Base-by-base conservation (phyloP, 768 basidiomycete species). In the Podaxis sp. region DNA sequence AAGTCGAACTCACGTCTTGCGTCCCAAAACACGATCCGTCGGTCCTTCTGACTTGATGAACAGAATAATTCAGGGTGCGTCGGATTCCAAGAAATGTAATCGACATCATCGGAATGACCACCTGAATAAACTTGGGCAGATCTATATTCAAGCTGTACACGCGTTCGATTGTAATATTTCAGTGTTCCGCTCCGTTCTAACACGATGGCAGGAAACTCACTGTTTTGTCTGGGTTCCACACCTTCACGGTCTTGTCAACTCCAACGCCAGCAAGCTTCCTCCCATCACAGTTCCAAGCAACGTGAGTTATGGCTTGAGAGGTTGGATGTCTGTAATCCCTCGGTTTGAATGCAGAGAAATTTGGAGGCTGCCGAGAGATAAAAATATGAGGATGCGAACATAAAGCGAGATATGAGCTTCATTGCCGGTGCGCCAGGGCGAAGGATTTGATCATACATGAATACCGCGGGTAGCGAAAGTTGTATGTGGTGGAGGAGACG, bases 261-360 rank as follows among this genome's bases (percentile, higher is more conserved):
- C 91, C 91, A 7, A 90, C 90, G n/a, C 86, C 90, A 1, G 89
- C 89, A 13, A 93, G 78, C 62, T 88, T 88, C 77, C 87, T 87
- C 17, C 91, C 91, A 69, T 93, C 91, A 68, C 90, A 92, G 67
- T 80, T 93, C 91, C 91, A 94, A 0, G 90, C 88, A 57, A 93
- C 86, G 70, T 91, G 89, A 50, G 80, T 89, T 79, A 92, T 89
- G 0, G 81, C 74, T 67, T 89, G 87, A 17, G 83, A 73, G 53
- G 84, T 87, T 3, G 86, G 76, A 60, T 90, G 83, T 24, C 87
- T 84, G 61, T 88, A 82, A 71, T 92, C 89, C 70, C 90, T 83
- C 5, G 90, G 90, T 69, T 88, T 87, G 72, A 91, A 90, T 2
- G 90, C 88, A 63, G 90, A 87, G 73, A 92, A 93, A 20, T 82